Evolutionary conservation across 345 rosid genomes (phyloP).

Genomic region (Eucalyptus microcorys): DNA sequence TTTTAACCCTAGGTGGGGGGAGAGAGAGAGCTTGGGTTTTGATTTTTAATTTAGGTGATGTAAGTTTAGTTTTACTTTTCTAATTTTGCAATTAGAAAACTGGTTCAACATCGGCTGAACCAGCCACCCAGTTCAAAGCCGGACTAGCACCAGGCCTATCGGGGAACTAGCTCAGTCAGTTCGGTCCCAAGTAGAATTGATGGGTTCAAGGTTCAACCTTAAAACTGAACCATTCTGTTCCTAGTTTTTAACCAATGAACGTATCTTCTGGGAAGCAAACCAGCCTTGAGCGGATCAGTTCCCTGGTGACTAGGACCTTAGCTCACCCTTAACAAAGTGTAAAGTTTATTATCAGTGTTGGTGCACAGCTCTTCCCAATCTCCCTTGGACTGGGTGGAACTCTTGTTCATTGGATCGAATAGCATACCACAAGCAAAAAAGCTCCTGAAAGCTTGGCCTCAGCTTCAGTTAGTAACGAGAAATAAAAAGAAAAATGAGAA

Average conservation of each 20-base stretch:
- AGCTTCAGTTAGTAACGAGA: not conserved
- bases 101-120: not conserved
- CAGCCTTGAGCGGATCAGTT: not conserved
- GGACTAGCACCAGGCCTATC: not conserved
- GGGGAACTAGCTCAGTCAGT: not conserved
- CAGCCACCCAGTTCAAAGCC: not conserved
- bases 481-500: not conserved
- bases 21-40: not conserved
- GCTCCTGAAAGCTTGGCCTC: not conserved
- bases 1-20: rapidly evolving
- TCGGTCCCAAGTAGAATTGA: not conserved
- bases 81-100: too few relatives aligned
- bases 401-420: not conserved
- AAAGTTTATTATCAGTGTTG: not conserved
- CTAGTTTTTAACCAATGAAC: not conserved
- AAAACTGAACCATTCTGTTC: not conserved
- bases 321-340: not conserved
- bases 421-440: not conserved
- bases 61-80: not conserved
- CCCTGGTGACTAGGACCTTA: not conserved
- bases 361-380: not conserved
- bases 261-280: not conserved
- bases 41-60: not conserved
- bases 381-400: not conserved
- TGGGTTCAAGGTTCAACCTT: not conserved